Evolutionary conservation across 176 grass and related monocot genomes (phyloP).

Genomic region (Cenchrus americanus): DNA sequence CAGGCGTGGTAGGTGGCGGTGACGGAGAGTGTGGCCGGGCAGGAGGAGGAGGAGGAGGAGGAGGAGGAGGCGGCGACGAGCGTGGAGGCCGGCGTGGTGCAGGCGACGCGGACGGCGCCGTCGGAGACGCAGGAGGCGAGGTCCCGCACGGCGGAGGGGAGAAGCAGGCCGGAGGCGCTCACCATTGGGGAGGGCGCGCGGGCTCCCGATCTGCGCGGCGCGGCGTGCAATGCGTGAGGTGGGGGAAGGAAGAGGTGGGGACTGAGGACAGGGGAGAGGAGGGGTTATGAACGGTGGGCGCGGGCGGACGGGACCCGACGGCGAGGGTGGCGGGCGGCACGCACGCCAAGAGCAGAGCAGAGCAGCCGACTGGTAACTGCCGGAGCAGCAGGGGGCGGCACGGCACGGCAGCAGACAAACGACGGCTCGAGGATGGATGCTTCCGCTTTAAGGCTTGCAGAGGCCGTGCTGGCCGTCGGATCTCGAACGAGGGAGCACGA

Average conservation of each 20-base stretch:
- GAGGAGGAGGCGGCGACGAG: conserved; percentile 14
- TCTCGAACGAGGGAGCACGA: background rate
- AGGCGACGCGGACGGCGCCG: conserved; percentile 68
- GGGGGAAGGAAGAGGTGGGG: background rate
- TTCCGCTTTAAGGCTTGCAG: background rate
- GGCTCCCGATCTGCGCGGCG: background rate
- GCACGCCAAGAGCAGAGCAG: background rate
- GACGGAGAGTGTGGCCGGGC: conserved; percentile 52
- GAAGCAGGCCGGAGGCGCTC: conserved; percentile 63
- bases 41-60: background rate
- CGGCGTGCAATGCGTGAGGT: conserved; percentile 1
- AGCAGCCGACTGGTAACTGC: conserved; percentile 18
- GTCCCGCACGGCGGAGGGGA: conserved; percentile 61
- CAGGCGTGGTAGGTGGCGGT: conserved; percentile 29
- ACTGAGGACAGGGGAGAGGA: background rate
- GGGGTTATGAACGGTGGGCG: background rate
- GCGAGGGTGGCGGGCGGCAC: conserved; percentile 7
- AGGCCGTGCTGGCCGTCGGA: conserved; percentile 11
- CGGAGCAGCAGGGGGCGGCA: conserved; percentile 2
- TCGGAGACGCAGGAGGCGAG: conserved; percentile 86
- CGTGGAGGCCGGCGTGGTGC: conserved; percentile 51
- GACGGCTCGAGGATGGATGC: conserved; percentile 1
- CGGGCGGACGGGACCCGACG: conserved; percentile 12
- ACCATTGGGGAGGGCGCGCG: conserved; percentile 29
- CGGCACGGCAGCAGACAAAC: no score